Evolutionary conservation across 1,139 yeast genomes (phyloP).

Genomic region (Taphrina pruni): DNA sequence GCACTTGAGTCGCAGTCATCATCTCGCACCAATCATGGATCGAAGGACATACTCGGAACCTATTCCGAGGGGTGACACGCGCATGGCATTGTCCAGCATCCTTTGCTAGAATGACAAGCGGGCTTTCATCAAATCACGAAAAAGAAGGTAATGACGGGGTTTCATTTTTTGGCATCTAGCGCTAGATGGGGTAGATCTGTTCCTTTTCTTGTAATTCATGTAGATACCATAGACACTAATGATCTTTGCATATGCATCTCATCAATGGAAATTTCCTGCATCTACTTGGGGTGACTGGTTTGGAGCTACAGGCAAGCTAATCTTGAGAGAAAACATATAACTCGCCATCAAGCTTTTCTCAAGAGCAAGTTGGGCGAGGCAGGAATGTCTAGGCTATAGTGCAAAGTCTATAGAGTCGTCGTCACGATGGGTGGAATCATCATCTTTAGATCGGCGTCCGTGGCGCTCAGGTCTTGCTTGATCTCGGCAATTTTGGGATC

Average conservation of each 20-base stretch:
- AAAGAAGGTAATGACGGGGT: too few species aligned
- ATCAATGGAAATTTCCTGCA: background rate
- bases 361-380: too few species aligned
- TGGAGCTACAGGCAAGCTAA: too few species aligned
- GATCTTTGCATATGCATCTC: background rate
- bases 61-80: slow-evolving; percentile 1
- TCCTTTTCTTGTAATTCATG: background rate
- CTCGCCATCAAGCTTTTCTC: background rate
- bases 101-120: background rate
- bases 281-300: too few species aligned
- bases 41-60: slow-evolving; percentile 23
- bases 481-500: slow-evolving; percentile 21
- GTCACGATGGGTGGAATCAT: slow-evolving; percentile 12
- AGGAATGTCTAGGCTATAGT: too few species aligned
- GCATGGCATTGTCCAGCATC: slow-evolving; percentile 23
- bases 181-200: background rate
- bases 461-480: slow-evolving; percentile 1
- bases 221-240: background rate
- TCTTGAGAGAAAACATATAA: background rate
- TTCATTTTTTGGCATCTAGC: background rate
- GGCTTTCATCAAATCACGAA: background rate
- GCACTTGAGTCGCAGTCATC: background rate
- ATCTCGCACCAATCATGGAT: slow-evolving; percentile 26
- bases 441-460: background rate
- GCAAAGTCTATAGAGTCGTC: too few species aligned